Evolutionary conservation across 768 basidiomycete species (phyloP), one percentile per base, ranked within the genome.

Genomic region (Tylopilus vinaceipallidus): DNA sequence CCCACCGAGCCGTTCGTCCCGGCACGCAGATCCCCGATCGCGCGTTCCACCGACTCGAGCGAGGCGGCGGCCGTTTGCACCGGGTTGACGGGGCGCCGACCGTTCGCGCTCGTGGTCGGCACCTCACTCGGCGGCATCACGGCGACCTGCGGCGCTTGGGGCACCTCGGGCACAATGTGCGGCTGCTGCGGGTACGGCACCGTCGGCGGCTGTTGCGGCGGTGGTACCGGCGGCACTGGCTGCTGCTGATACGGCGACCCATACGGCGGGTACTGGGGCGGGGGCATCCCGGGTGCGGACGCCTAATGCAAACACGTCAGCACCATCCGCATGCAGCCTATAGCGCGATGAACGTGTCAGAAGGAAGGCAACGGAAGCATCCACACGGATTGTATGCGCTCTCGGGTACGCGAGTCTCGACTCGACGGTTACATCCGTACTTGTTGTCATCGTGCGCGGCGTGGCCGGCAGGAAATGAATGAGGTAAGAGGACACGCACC

Each of bases 1-100:
- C 74, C 72, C 13, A 69, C 65, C 10, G 64, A 61, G 12, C 64
- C 64, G 11, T 66, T 65, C 10, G 70, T 60, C 7, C n/a, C n/a
- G n/a, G 71, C 70, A 35, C 78, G 75, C 57, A 81, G 58, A 50
- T 81, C 80, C 20, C 74, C 76, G 6, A 81, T 61, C 7, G 79
- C 79, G 37, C 78, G 76, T 43, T 83, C 83, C 48, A 90, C 78
- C 34, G 80, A 86, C 68, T 89, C 84, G 35, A 89, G 71, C 3
- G 88, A 89, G 0, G 84, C 84, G 0, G 85, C 80, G 3, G 87
- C 87, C 4, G 81, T 84, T 58, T 81, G 81, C n/a, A 88, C 76
- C 17, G 83, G 73, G 59, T 80, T 81, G 47, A 55, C 63, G 48
- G 68, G 52, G 35, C 74, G 68, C 32, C 67, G 64, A 27, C 60